phyloP scores from a whole-genome alignment of 2,329 filamentous ascomycete genomes.

The Mollisiaceae sp. region DNA sequence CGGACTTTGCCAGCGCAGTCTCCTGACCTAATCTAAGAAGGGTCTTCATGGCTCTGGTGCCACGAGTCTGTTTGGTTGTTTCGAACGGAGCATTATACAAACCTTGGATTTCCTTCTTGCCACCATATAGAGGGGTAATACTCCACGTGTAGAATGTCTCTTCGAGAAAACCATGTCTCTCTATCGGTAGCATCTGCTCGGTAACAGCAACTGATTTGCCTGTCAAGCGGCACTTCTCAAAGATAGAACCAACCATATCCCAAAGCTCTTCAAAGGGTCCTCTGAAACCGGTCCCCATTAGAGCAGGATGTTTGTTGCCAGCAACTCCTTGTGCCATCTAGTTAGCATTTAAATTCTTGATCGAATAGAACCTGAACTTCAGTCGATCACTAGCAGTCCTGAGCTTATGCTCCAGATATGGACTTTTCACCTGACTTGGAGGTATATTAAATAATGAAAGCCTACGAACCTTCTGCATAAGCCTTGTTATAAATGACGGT shows the following conservation, averaged over 20 bases:
- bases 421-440: not conserved
- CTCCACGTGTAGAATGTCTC: conserved; percentile 86
- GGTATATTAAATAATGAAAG: not conserved
- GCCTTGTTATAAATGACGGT: conserved; percentile 75
- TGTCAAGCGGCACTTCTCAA: conserved; percentile 67
- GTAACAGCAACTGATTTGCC: conserved; percentile 76
- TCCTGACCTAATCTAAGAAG: conserved; percentile 77
- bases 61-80: conserved; percentile 76
- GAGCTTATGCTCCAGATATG: not conserved
- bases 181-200: conserved; percentile 76
- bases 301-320: conserved; percentile 73
- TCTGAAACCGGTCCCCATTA: conserved; percentile 60
- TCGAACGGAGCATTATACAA: conserved; percentile 83
- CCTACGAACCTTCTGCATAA: conserved; percentile 59
- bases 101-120: conserved; percentile 73
- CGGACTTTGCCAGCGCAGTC: conserved; percentile 71
- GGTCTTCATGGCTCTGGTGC: conserved; percentile 77
- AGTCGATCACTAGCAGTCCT: not conserved
- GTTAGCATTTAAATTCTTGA: not conserved
- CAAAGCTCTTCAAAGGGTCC: conserved; percentile 75
- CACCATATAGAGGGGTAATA: conserved; percentile 76
- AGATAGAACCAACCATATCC: conserved; percentile 67
- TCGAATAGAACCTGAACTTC: not conserved
- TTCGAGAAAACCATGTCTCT: conserved; percentile 71
- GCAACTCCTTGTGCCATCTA: conserved; percentile 55